Evolutionary conservation across 1,284 basidiomycete genomes (phyloP).

Genomic region (Porogramme epimiltina): DNA sequence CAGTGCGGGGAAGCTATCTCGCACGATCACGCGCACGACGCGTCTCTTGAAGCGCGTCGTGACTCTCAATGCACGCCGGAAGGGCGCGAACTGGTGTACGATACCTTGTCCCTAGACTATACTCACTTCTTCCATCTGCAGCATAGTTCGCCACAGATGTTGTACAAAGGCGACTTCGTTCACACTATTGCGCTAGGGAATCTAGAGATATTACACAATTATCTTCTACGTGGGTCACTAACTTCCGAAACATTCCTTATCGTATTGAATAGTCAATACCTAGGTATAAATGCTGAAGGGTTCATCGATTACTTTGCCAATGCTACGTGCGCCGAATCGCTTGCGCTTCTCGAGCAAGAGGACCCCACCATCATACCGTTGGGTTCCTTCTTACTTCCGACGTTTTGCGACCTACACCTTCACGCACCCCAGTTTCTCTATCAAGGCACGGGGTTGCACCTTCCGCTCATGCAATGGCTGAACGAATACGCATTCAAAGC

Average conservation of each 20-base stretch:
- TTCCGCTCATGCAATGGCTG: conserved; percentile 84
- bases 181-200: conserved; percentile 52
- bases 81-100: no score
- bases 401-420: conserved; percentile 80
- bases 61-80: background rate
- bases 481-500: conserved; percentile 77
- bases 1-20: conserved; percentile 8
- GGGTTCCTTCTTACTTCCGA: conserved; percentile 72
- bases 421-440: conserved; percentile 89
- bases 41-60: conserved; percentile 13
- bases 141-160: conserved; percentile 11
- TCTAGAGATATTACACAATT: conserved; percentile 56
- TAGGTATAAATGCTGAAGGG: conserved; percentile 57
- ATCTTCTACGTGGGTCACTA: conserved; percentile 54
- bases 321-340: conserved; percentile 37
- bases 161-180: conserved; percentile 56
- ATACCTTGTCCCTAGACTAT: no score
- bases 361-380: conserved; percentile 40
- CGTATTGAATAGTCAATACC: background rate
- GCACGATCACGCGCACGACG: conserved; percentile 19
- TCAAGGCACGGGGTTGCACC: conserved; percentile 81
- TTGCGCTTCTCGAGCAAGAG: conserved; percentile 27
- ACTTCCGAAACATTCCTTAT: background rate
- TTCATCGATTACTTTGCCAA: conserved; percentile 54
- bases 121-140: background rate